A percentile compares a stretch with the other conserved stretches of the same genome.
phyloP scores from a whole-genome alignment of 2,329 filamentous ascomycete genomes.

The Colletotrichum horii region DNA sequence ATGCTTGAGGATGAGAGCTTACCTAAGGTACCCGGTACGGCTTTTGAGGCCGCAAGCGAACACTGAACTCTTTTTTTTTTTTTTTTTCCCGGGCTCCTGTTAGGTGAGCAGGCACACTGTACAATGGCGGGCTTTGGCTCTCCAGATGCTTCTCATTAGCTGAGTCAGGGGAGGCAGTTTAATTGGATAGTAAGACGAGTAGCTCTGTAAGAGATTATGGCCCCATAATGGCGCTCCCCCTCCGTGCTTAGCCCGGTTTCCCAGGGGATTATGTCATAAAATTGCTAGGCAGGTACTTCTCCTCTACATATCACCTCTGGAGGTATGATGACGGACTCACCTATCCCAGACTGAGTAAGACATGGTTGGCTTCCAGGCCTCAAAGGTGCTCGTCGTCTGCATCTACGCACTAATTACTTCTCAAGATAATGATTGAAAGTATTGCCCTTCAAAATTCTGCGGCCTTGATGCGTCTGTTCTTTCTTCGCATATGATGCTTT shows the following conservation, averaged over 20 bases:
- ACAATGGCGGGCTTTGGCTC: background rate
- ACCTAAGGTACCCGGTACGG: background rate
- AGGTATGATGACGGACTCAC: background rate
- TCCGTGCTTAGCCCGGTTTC: background rate
- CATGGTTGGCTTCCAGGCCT: background rate
- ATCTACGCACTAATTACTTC: background rate
- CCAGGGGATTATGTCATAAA: constrained; percentile 8
- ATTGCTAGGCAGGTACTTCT: background rate
- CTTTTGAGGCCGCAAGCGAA: background rate
- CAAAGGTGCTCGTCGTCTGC: background rate
- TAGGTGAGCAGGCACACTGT: background rate
- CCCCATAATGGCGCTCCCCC: background rate
- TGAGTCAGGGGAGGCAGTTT: background rate
- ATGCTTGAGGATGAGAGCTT: background rate
- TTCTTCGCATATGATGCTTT: background rate
- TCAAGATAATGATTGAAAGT: background rate
- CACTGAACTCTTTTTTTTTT: background rate
- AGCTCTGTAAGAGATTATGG: background rate
- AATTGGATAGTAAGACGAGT: background rate
- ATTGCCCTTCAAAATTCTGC: background rate
- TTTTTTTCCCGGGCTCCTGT: background rate
- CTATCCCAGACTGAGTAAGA: background rate
- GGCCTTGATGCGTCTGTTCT: background rate
- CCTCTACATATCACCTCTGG: background rate
- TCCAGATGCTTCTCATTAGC: background rate